Evolutionary conservation across 768 basidiomycete genomes (phyloP).

Genomic region (Hortiboletus campestris): DNA sequence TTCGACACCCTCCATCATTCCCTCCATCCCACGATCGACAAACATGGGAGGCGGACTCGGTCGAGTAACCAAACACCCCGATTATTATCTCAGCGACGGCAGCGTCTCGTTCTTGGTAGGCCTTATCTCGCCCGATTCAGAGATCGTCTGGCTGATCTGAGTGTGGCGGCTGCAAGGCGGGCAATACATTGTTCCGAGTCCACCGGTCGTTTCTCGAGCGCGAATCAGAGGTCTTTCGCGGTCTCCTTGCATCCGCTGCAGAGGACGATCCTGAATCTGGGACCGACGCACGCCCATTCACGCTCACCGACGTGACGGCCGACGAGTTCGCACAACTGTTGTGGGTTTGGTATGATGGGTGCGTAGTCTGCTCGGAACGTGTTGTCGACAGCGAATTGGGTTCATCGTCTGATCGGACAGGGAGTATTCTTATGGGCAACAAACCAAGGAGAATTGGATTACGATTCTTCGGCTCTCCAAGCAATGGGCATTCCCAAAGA

Average conservation of each 20-base stretch:
- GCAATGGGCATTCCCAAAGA: slow-evolving; percentile 54
- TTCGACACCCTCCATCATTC: background rate
- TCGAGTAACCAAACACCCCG: background rate
- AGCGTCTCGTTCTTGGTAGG: slow-evolving; percentile 19
- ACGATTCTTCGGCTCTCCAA: slow-evolving; percentile 53
- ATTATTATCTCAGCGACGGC: slow-evolving; percentile 12
- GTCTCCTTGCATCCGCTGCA: slow-evolving; percentile 33
- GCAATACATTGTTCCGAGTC: slow-evolving; percentile 47
- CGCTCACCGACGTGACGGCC: slow-evolving; percentile 37
- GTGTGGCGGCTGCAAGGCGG: slow-evolving; percentile 40
- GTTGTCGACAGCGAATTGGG: background rate
- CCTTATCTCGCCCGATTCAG: background rate
- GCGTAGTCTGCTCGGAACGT: background rate
- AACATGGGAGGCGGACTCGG: slow-evolving; percentile 17
- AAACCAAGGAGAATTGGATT: slow-evolving; percentile 50
- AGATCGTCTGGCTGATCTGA: slow-evolving; percentile 4
- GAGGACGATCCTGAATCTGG: slow-evolving; percentile 29
- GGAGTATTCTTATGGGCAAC: slow-evolving; percentile 52
- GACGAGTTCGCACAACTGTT: slow-evolving; percentile 51
- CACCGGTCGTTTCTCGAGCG: slow-evolving; percentile 59
- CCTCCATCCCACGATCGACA: background rate
- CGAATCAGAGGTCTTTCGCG: slow-evolving; percentile 48
- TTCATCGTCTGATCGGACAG: slow-evolving; percentile 31
- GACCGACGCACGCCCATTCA: slow-evolving; percentile 40
- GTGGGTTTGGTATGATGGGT: slow-evolving; percentile 64